Evolutionary conservation across 208 protist genomes (phyloP).

Genomic region (Tritrichomonas musculus): DNA sequence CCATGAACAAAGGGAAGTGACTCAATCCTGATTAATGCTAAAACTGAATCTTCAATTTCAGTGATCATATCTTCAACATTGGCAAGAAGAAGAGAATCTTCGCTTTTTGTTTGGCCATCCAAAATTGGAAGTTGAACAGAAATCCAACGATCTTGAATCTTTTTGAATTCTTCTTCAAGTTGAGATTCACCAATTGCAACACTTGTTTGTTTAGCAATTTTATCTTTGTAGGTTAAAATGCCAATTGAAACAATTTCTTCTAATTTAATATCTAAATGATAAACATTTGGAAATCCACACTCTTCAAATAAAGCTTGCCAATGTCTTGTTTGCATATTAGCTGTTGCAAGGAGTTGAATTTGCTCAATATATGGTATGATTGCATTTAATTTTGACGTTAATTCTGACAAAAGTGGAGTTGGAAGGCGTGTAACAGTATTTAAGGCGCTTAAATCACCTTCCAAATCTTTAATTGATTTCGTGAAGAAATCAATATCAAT

Average conservation of each 20-base stretch:
- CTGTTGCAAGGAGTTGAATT: background rate
- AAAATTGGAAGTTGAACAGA: background rate
- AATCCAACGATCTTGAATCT: background rate
- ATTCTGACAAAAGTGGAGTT: background rate
- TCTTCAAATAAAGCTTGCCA: background rate
- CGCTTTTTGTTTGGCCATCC: background rate
- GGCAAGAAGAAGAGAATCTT: background rate
- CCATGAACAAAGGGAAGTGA: background rate
- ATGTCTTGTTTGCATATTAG: background rate
- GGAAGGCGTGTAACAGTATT: background rate
- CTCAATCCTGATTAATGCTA: background rate
- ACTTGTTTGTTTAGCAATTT: background rate
- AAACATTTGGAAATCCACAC: background rate
- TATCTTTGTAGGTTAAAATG: background rate
- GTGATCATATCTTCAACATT: background rate
- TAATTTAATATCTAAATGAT: background rate
- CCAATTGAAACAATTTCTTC: background rate
- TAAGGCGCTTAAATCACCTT: background rate
- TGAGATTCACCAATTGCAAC: background rate
- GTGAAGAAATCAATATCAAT: background rate
- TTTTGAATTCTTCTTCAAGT: background rate
- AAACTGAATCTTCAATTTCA: slow-evolving; percentile 17
- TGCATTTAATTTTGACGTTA: background rate
- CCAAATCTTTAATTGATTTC: background rate
- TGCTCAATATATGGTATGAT: background rate